Conservation (phyloP, 345 rosid species). For the Gossypium longicalyx region DNA sequence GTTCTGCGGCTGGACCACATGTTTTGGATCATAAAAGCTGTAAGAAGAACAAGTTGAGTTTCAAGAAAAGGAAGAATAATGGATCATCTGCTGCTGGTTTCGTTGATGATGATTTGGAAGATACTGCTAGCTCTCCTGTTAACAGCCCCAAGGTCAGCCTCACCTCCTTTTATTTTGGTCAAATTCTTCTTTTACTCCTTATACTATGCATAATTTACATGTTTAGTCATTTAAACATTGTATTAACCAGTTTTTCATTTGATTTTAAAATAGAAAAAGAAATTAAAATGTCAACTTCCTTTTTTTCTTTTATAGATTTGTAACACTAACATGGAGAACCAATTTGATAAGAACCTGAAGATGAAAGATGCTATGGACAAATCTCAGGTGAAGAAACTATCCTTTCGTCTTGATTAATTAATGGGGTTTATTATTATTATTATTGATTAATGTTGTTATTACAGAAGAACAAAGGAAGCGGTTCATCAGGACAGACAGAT, state of each 20-base stretch:
- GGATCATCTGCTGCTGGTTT: background rate
- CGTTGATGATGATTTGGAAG: slow-evolving; percentile 49
- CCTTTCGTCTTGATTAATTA: background rate
- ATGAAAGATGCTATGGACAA: slow-evolving; percentile 16
- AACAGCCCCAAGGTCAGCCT: slow-evolving; percentile 41
- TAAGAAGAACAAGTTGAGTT: slow-evolving; percentile 17
- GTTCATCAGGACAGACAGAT: slow-evolving; percentile 9
- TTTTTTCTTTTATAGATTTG: slow-evolving; percentile 21
- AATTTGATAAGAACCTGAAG: slow-evolving; percentile 22
- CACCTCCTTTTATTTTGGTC: background rate
- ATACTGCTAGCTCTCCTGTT: slow-evolving; percentile 56
- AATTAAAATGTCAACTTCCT: background rate
- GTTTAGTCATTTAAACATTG: background rate
- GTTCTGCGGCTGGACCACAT: slow-evolving; percentile 21
- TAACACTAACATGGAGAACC: slow-evolving; percentile 19
- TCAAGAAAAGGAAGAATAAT: slow-evolving; percentile 34
- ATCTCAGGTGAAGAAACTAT: slow-evolving; percentile 18
- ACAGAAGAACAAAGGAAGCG: slow-evolving; percentile 23
- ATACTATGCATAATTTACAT: too few species aligned
- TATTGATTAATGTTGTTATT: background rate
- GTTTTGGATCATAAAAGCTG: slow-evolving; percentile 5
- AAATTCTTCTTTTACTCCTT: background rate
- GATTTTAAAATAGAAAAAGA: too few species aligned
- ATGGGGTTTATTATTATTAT: background rate
- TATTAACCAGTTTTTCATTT: too few species aligned